phyloP scores from a whole-genome alignment of 805 yeast genomes.

The Zygosaccharomyces siamensis region DNA sequence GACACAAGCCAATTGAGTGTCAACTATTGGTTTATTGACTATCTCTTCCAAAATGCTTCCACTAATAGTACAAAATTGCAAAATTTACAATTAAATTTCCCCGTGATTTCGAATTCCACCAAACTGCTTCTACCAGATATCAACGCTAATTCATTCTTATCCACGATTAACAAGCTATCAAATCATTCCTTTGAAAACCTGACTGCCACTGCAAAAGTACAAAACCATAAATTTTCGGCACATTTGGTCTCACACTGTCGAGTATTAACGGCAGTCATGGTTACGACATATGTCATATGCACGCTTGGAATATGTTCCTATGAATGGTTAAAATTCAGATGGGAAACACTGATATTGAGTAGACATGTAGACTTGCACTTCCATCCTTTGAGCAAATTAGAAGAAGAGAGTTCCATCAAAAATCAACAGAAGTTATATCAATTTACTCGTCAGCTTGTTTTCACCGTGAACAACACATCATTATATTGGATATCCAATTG shows the following conservation, averaged over 20 bases:
- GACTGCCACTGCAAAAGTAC: not conserved
- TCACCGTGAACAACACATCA: slow-evolving; percentile 6
- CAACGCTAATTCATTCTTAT: not conserved
- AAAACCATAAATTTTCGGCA: not conserved
- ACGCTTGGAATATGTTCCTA: slow-evolving; percentile 4
- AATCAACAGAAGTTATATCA: slow-evolving; percentile 8
- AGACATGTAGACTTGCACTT: slow-evolving; percentile 6
- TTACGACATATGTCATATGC: slow-evolving; percentile 4
- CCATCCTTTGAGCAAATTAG: not conserved
- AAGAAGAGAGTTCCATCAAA: slow-evolving; percentile 1
- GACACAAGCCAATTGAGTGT: slow-evolving; percentile 8
- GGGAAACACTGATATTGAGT: slow-evolving; percentile 9
- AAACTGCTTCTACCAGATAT: not conserved
- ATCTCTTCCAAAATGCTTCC: slow-evolving; percentile 12
- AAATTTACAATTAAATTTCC: not conserved
- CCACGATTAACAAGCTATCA: not conserved
- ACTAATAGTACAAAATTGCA: not conserved
- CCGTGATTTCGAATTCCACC: not conserved
- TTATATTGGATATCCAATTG: slow-evolving; percentile 7
- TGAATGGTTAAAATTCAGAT: slow-evolving; percentile 7
- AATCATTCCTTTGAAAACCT: not conserved
- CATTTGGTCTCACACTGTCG: not conserved
- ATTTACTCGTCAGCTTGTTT: slow-evolving; percentile 1
- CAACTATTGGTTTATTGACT: slow-evolving; percentile 13
- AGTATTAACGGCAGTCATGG: slow-evolving; percentile 2